These are phyloP conservation scores for Geranium incanum DNA, from an alignment of 441 rosid species.

Conservation along the genomic window DNA sequence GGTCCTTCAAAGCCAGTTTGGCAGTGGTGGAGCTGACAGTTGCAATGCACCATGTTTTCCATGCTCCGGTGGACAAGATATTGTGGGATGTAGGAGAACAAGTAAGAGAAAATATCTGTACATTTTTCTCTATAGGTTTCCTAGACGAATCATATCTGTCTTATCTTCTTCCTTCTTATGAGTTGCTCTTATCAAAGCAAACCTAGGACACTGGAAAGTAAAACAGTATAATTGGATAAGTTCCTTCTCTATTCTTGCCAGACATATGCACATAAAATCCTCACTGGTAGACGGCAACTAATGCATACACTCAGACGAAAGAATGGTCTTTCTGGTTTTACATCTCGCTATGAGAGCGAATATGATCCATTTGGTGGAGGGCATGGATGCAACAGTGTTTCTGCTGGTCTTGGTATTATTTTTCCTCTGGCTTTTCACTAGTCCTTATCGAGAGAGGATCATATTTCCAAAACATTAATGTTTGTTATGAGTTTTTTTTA, in stretches of 20 bases:
- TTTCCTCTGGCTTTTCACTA: not conserved
- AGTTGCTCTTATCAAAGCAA: not conserved
- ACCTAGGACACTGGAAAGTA: not conserved
- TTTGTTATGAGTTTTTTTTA: not conserved
- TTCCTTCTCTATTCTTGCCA: slow-evolving; percentile 27
- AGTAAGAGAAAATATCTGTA: slow-evolving; percentile 33
- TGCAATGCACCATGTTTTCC: slow-evolving; percentile 75
- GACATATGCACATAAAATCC: slow-evolving; percentile 88
- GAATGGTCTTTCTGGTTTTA: slow-evolving; percentile 54
- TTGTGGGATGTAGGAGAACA: slow-evolving; percentile 88
- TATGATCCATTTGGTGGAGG: slow-evolving; percentile 81
- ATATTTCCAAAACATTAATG: not conserved
- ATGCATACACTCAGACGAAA: slow-evolving; percentile 55
- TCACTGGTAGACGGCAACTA: slow-evolving; percentile 68
- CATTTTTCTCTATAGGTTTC: slow-evolving; percentile 8
- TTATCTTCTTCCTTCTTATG: not conserved
- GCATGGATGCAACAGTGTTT: slow-evolving; percentile 86
- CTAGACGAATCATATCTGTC: not conserved
- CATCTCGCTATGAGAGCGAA: slow-evolving; percentile 61
- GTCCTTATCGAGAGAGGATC: not conserved
- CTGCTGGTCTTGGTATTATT: slow-evolving; percentile 84
- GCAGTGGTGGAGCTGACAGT: slow-evolving; percentile 75
- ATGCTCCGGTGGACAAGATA: slow-evolving; percentile 77
- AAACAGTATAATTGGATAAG: not conserved
- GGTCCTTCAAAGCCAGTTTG: slow-evolving; percentile 51